Percentiles rank a stretch among this genome's conserved stretches.
Evolutionary conservation across 345 rosid genomes (phyloP).

Genomic region (Schrenkiella parvula): DNA sequence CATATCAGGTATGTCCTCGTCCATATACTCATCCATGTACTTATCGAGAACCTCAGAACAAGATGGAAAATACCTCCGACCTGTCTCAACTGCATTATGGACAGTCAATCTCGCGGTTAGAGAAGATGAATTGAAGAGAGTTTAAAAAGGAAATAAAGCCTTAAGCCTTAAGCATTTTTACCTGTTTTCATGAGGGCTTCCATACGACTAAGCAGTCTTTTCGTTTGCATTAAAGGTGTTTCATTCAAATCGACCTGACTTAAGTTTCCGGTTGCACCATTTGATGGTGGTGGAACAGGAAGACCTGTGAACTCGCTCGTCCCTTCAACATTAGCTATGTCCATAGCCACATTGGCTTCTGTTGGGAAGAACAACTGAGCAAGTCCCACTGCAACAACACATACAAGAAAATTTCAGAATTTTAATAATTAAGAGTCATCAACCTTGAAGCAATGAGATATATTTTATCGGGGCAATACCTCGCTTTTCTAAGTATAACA

Average conservation of each 20-base stretch:
- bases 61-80: slow-evolving; percentile 74
- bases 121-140: not conserved
- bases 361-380: slow-evolving; percentile 79
- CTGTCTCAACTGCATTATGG: slow-evolving; percentile 69
- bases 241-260: slow-evolving; percentile 87
- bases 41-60: slow-evolving; percentile 87
- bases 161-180: slow-evolving; percentile 31
- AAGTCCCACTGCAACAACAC: slow-evolving; percentile 65
- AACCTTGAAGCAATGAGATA: not conserved
- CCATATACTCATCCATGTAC: slow-evolving; percentile 59
- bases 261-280: slow-evolving; percentile 56
- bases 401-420: not conserved
- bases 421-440: not conserved
- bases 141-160: not conserved
- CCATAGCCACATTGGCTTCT: slow-evolving; percentile 94
- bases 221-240: slow-evolving; percentile 68
- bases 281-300: slow-evolving; percentile 46
- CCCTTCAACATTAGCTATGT: slow-evolving; percentile 71
- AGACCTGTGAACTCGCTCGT: slow-evolving; percentile 63
- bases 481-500: slow-evolving; percentile 89
- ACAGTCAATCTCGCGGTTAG: not conserved
- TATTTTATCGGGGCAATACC: slow-evolving; percentile 38
- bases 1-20: slow-evolving; percentile 86
- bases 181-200: slow-evolving; percentile 94
- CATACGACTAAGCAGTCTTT: slow-evolving; percentile 66